Percentiles rank a stretch among this genome's conserved stretches.
Conservation (phyloP, 2,329 filamentous ascomycete genomes). For the Penicillium sp. region DNA sequence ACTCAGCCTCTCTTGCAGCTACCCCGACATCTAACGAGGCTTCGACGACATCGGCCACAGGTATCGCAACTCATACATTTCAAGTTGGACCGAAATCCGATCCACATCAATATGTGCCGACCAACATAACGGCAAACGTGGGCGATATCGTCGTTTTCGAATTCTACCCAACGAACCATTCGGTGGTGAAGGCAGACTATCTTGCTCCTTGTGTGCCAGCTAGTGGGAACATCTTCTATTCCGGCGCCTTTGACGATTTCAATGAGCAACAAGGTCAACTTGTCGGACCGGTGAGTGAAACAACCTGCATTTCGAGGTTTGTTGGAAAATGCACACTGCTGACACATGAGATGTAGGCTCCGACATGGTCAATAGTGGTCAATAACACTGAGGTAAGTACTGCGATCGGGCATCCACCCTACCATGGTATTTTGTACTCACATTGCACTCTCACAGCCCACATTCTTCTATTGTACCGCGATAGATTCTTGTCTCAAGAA, state of each 20-base stretch:
- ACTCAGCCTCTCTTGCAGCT: background rate
- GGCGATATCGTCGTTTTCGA: conserved; percentile 52
- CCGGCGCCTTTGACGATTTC: conserved; percentile 46
- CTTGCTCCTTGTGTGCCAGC: conserved; percentile 64
- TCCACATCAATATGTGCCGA: conserved; percentile 35
- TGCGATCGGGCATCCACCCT: background rate
- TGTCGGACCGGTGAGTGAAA: conserved; percentile 31
- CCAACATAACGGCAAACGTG: conserved; percentile 29
- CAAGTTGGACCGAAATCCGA: conserved; percentile 34
- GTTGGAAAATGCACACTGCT: background rate
- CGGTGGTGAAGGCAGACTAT: conserved; percentile 63
- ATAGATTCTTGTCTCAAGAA: conserved; percentile 64
- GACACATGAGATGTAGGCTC: conserved; percentile 25
- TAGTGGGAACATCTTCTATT: conserved; percentile 28
- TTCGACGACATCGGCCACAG: conserved; percentile 16
- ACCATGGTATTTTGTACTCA: background rate
- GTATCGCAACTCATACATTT: conserved; percentile 32
- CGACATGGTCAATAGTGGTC: conserved; percentile 47
- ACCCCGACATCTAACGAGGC: background rate
- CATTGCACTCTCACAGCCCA: conserved; percentile 43
- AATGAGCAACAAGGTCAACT: conserved; percentile 49
- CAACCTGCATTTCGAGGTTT: too few relatives aligned
- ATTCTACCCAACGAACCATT: conserved; percentile 66
- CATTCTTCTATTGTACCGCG: conserved; percentile 71
- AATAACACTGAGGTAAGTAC: conserved; percentile 56